Conservation (phyloP, 202 grass and related monocot species). For the Brachypodium distachyon region DNA sequence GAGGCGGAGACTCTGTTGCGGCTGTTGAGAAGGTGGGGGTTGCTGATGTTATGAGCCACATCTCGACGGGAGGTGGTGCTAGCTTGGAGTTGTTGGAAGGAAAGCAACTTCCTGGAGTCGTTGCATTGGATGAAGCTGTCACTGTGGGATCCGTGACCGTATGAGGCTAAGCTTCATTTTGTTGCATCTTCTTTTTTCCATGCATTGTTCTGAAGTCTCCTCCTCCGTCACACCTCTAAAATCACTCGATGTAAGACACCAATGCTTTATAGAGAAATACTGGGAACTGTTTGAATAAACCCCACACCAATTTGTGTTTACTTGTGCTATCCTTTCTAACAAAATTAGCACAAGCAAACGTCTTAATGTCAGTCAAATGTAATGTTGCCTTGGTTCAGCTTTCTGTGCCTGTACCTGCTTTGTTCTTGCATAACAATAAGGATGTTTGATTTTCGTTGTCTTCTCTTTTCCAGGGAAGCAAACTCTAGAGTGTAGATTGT, state of each 20-base stretch:
- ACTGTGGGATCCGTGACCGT: constrained; percentile 17
- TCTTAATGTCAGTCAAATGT: neutral
- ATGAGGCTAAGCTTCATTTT: constrained; percentile 54
- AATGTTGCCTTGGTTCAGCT: neutral
- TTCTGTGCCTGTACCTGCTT: neutral
- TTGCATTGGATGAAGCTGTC: constrained; percentile 61
- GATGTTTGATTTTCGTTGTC: neutral
- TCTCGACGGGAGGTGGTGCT: constrained; percentile 90
- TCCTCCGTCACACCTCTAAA: neutral
- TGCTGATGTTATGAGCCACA: constrained; percentile 94
- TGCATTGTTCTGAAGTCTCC: neutral
- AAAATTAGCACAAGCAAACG: neutral
- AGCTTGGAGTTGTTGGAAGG: constrained; percentile 96
- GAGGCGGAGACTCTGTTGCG: constrained; percentile 90
- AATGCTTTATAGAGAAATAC: constrained; percentile 42
- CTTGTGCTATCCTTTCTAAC: neutral
- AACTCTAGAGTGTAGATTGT: constrained; percentile 3
- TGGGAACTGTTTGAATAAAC: constrained; percentile 30
- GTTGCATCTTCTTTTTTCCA: neutral
- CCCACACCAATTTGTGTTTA: neutral
- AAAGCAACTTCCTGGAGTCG: constrained; percentile 82
- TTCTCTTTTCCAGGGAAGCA: constrained; percentile 24
- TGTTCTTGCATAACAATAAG: too few relatives aligned
- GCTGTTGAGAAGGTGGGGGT: constrained; percentile 96
- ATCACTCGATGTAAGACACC: constrained; percentile 23